Conservation (phyloP, 208 protist species). For the Crithidia mellificae region DNA sequence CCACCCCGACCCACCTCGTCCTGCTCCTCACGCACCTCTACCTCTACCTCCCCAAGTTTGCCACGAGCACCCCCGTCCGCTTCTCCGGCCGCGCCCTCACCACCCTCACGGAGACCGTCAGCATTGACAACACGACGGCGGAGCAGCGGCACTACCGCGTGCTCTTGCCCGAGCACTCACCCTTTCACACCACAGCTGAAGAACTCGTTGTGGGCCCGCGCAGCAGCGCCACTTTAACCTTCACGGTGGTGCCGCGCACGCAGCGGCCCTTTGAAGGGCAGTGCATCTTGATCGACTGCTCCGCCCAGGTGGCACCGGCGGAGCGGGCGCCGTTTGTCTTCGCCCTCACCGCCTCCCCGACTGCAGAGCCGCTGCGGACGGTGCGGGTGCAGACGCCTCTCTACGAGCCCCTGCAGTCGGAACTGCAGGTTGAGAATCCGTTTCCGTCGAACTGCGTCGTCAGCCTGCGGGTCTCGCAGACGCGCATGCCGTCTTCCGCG, state of each 20-base stretch:
- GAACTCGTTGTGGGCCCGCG: slow-evolving; percentile 72
- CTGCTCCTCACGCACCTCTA: slow-evolving; percentile 85
- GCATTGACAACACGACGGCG: slow-evolving; percentile 76
- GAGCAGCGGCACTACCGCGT: slow-evolving; percentile 80
- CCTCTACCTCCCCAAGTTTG: slow-evolving; percentile 76
- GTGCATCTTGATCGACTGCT: slow-evolving; percentile 71
- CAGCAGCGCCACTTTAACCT: slow-evolving; percentile 39
- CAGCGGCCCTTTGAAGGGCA: slow-evolving; percentile 52
- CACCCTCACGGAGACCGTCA: slow-evolving; percentile 67
- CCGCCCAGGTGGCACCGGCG: slow-evolving; percentile 44
- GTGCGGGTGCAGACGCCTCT: slow-evolving; percentile 68
- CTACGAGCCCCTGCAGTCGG: slow-evolving; percentile 73
- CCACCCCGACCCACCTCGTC: slow-evolving; percentile 57
- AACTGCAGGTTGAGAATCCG: slow-evolving; percentile 81
- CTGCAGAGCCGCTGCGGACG: slow-evolving; percentile 66
- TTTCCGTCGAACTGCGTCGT: slow-evolving; percentile 80
- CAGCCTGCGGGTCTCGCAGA: slow-evolving; percentile 74
- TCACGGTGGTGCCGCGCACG: slow-evolving; percentile 78
- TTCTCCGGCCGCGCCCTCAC: slow-evolving; percentile 87
- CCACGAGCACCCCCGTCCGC: slow-evolving; percentile 50
- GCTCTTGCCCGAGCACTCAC: slow-evolving; percentile 51
- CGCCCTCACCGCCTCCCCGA: slow-evolving; percentile 62
- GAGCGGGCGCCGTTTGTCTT: slow-evolving; percentile 74
- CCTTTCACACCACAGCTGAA: slow-evolving; percentile 54
- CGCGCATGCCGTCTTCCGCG: slow-evolving; percentile 9